These are phyloP conservation scores for Niveomyces coronatus DNA, from an alignment of 2,329 filamentous ascomycete species.

Conservation along the genomic window DNA sequence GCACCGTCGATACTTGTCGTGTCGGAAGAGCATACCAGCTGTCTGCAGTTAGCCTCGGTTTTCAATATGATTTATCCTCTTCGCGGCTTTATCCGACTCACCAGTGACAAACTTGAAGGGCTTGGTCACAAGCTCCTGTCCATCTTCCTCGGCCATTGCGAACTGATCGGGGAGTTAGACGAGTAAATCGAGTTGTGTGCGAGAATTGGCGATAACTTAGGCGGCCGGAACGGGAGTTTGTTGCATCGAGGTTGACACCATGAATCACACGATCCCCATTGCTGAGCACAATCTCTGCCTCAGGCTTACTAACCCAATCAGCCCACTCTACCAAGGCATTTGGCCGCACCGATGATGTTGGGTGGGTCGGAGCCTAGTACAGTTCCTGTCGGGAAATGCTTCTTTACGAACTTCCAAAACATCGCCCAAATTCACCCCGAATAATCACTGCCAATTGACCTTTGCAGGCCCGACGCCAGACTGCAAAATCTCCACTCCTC, in stretches of 20 bases:
- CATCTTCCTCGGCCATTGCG: slow-evolving; percentile 85
- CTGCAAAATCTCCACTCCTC: slow-evolving; percentile 20
- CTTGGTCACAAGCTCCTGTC: slow-evolving; percentile 74
- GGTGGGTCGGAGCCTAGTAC: too few relatives aligned
- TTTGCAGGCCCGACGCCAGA: slow-evolving; percentile 17
- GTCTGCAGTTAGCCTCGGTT: slow-evolving; percentile 31
- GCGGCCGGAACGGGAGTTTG: slow-evolving; percentile 21
- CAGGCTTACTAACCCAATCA: slow-evolving; percentile 21
- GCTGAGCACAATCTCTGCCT: slow-evolving; percentile 27
- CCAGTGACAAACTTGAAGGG: slow-evolving; percentile 99
- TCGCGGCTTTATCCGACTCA: slow-evolving; percentile 44
- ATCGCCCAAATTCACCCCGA: slow-evolving; percentile 7
- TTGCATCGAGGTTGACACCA: slow-evolving; percentile 25
- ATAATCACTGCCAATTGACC: slow-evolving; percentile 10
- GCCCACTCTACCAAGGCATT: slow-evolving; percentile 27
- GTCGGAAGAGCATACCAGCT: slow-evolving; percentile 31
- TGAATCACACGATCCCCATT: slow-evolving; percentile 33
- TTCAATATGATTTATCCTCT: slow-evolving; percentile 18
- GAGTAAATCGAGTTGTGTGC: slow-evolving; percentile 15
- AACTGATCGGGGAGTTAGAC: slow-evolving; percentile 19
- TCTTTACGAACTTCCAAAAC: slow-evolving; percentile 21
- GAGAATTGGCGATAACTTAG: slow-evolving; percentile 22
- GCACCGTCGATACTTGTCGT: slow-evolving; percentile 12
- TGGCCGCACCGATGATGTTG: too few relatives aligned
- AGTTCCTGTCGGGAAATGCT: too few relatives aligned